Evolutionary conservation across 257 asterid genomes (phyloP), one percentile per base, ranked within the genome.

Genomic region (Solanum clarkiae): DNA sequence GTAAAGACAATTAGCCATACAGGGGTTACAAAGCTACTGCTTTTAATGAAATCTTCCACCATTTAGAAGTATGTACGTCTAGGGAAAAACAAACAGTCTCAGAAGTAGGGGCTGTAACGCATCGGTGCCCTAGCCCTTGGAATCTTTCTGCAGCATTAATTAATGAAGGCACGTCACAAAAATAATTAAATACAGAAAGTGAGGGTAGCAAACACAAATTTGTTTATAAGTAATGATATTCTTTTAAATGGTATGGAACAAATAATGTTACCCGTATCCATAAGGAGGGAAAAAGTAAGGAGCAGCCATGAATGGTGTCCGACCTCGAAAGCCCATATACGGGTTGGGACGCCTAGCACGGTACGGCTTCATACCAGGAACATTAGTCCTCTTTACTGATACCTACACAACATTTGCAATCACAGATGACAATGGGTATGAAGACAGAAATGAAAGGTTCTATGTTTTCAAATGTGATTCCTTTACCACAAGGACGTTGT

Each of bases 311-410:
- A 86, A 93, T 32, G 98, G 97, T 89, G 98, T 90, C 88, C 99
- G 89, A 86, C 60, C 92, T 81, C 97, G 94, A 83, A 83, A 90
- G 12, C 90, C 91, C 53, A 85, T 26, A 84, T 91, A 93, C 55
- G 97, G 98, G 84, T 91, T 93, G 89, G 89, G 91, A 24, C 96
- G 93, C 88, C 99, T 94, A 44, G 90, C 87, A 20, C 96, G 93
- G 80, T 42, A 91, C 89, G 93, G 99, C 92, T 94, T 96, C 99
- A 96, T 93, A 77, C 99, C 99, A 60, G 99, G 99, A 80, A 96
- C 93, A 79, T 96, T 96, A 44, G 98, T 96, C 87, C 99, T 96
- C 87, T 96, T 96, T 47, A 89, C 90, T 89, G 86, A 93, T 85
- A 96, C 98, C 98, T 96, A 88, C 82, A 86, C 59, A 18, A 40